Evolutionary conservation across 495 filamentous ascomycete species (phyloP).

Genomic region (Tuber indicum): DNA sequence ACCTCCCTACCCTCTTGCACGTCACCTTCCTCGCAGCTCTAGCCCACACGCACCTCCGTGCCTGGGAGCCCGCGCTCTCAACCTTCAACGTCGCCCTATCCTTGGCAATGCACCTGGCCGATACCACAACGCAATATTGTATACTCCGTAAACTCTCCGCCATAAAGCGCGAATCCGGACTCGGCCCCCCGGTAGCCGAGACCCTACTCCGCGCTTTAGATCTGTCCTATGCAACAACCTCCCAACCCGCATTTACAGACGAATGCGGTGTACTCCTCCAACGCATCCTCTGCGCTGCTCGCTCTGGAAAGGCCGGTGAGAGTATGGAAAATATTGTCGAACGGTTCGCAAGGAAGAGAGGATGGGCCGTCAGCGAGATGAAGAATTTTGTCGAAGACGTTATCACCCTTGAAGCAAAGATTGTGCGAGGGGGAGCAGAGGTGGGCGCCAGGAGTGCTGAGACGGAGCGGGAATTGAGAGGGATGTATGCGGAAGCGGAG

Average conservation of each 20-base stretch:
- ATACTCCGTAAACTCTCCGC: slow-evolving; percentile 21
- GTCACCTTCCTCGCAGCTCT: slow-evolving; percentile 18
- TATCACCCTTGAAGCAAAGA: slow-evolving; percentile 16
- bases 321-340: slow-evolving; percentile 16
- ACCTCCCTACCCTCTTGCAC: slow-evolving; percentile 10
- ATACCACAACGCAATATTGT: slow-evolving; percentile 20
- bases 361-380: slow-evolving; percentile 20
- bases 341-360: slow-evolving; percentile 13
- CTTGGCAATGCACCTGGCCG: slow-evolving; percentile 8
- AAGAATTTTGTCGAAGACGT: slow-evolving; percentile 23
- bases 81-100: slow-evolving; percentile 16
- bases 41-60: slow-evolving; percentile 15
- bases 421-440: slow-evolving; percentile 11
- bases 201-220: slow-evolving; percentile 16
- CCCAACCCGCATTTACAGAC: slow-evolving; percentile 6
- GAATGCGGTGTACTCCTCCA: slow-evolving; percentile 22
- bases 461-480: slow-evolving; percentile 14
- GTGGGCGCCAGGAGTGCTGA: slow-evolving; percentile 1
- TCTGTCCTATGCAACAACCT: slow-evolving; percentile 13
- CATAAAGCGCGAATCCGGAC: slow-evolving; percentile 21
- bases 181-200: slow-evolving; percentile 20
- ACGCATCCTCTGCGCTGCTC: slow-evolving; percentile 12
- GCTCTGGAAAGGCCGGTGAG: slow-evolving; percentile 16
- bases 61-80: slow-evolving; percentile 19
- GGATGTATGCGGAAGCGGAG: slow-evolving; percentile 25